Evolutionary conservation across 495 filamentous ascomycete species (phyloP).

Genomic region (Cairneyella variabilis): DNA sequence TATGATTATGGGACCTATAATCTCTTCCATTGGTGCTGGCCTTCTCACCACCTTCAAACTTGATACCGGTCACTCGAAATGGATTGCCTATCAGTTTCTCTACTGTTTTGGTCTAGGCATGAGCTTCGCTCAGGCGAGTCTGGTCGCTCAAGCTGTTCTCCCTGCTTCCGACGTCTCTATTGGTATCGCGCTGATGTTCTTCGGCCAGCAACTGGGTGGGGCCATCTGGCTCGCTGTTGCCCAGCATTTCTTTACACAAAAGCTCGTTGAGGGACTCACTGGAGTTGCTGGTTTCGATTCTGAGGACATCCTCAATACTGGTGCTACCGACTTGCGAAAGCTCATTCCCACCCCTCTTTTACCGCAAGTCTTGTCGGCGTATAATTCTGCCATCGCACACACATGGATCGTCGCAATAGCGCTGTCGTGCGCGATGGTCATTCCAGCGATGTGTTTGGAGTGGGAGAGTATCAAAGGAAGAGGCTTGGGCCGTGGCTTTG

Average conservation of each 20-base stretch:
- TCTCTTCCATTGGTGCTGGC: slow-evolving; percentile 58
- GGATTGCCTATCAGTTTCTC: slow-evolving; percentile 68
- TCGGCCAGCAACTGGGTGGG: slow-evolving; percentile 57
- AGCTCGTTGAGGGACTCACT: slow-evolving; percentile 35
- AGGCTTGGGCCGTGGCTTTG: too few relatives aligned
- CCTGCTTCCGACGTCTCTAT: slow-evolving; percentile 48
- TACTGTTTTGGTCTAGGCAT: slow-evolving; percentile 64
- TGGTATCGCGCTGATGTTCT: slow-evolving; percentile 56
- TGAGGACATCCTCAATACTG: slow-evolving; percentile 41
- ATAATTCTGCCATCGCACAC: slow-evolving; percentile 21
- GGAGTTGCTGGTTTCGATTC: slow-evolving; percentile 37
- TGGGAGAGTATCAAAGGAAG: slow-evolving; percentile 75
- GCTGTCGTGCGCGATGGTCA: neutral
- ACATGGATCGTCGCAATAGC: slow-evolving; percentile 23
- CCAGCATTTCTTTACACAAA: slow-evolving; percentile 58
- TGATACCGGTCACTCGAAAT: slow-evolving; percentile 45
- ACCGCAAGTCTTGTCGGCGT: slow-evolving; percentile 15
- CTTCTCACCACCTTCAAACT: slow-evolving; percentile 55
- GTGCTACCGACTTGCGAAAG: slow-evolving; percentile 32
- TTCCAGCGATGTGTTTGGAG: slow-evolving; percentile 39
- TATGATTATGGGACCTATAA: slow-evolving; percentile 43
- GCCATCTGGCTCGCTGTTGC: slow-evolving; percentile 58
- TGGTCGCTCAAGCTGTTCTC: slow-evolving; percentile 56
- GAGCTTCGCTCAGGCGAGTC: slow-evolving; percentile 60
- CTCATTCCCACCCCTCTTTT: slow-evolving; percentile 10